phyloP scores from a whole-genome alignment of 2,329 filamentous ascomycete species.

The Eutypella sp. region DNA sequence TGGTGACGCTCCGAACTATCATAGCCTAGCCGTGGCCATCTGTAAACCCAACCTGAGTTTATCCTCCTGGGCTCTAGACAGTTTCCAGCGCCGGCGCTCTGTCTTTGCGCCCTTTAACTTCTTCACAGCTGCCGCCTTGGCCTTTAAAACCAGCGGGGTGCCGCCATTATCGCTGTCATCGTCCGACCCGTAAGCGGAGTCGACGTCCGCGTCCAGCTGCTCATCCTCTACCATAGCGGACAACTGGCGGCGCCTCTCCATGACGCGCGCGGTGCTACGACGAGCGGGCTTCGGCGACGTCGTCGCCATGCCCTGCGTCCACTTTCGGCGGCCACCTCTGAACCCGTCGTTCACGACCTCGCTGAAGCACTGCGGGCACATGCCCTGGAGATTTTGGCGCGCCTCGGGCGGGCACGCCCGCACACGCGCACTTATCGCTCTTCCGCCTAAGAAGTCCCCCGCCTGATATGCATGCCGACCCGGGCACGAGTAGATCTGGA shows the following conservation, averaged over 20 bases:
- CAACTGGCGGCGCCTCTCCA: background rate
- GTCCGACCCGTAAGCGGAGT: too few species aligned
- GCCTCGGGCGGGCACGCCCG: background rate
- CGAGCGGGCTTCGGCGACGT: background rate
- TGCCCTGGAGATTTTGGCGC: background rate
- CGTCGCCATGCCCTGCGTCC: background rate
- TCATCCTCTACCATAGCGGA: too few species aligned
- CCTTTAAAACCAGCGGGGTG: too few species aligned
- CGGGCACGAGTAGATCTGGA: background rate
- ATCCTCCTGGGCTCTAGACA: background rate
- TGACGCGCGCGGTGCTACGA: too few species aligned
- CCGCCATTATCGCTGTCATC: too few species aligned
- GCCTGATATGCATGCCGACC: background rate
- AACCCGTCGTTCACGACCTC: background rate
- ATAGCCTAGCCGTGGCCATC: too few species aligned
- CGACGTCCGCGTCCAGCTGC: background rate
- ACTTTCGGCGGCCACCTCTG: background rate
- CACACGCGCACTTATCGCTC: background rate
- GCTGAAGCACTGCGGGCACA: background rate
- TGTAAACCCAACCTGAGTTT: too few species aligned
- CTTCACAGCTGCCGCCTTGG: too few species aligned
- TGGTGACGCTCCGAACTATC: too few species aligned
- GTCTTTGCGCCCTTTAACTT: background rate
- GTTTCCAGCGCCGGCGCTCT: background rate
- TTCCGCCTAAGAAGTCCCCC: background rate